Evolutionary conservation across 345 rosid genomes (phyloP).

Genomic region (Corchorus olitorius): DNA sequence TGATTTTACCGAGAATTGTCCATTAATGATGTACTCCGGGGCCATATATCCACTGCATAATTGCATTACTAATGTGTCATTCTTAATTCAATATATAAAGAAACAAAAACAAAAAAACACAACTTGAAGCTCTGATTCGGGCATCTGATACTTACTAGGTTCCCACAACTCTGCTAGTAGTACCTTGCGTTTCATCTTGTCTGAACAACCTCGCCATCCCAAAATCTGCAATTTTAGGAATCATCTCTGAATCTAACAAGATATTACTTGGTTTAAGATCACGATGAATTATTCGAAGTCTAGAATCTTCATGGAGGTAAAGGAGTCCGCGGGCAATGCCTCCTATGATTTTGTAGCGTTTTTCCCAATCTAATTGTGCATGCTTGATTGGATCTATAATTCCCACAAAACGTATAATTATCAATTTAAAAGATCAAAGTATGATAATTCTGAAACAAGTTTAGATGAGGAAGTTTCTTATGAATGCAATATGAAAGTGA

Average conservation of each 20-base stretch:
- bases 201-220: constrained; percentile 20
- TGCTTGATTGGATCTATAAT: neutral
- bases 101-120: neutral
- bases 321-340: constrained; percentile 38
- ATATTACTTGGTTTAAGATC: constrained; percentile 23
- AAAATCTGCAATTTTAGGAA: constrained; percentile 17
- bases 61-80: neutral
- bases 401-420: neutral
- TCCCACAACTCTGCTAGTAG: constrained; percentile 22
- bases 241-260: constrained; percentile 11
- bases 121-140: too few species aligned
- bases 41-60: constrained; percentile 59
- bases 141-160: constrained; percentile 17
- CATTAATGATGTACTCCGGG: constrained; percentile 52
- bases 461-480: neutral
- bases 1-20: constrained; percentile 52
- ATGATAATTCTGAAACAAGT: neutral
- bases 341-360: constrained; percentile 27
- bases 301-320: constrained; percentile 43
- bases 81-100: neutral
- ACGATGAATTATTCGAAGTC: constrained; percentile 17
- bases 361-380: constrained; percentile 13
- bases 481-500: neutral
- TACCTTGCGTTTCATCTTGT: constrained; percentile 1
- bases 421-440: neutral